Base-by-base conservation (phyloP, 208 protist genomes). In the Leishmania gerbilli region DNA sequence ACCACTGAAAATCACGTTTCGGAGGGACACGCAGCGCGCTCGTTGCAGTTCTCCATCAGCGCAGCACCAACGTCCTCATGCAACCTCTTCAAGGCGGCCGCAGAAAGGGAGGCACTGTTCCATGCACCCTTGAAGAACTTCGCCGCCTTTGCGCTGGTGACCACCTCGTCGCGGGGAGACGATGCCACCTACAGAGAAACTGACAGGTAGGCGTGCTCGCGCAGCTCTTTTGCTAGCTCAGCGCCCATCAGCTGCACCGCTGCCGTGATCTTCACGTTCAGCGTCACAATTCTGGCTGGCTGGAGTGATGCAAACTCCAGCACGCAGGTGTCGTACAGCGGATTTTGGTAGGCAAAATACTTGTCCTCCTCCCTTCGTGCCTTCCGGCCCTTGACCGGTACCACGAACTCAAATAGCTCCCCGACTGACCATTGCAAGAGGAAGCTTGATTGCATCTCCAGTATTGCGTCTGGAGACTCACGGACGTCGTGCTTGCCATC, bases 401-500 rank as follows among this genome's bases (percentile, higher is more conserved):
- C 91, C 1, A 83, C 85, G 74, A 95, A 93, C 79, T 92, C 89
- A 79, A 94, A 91, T 37, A 93, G 81, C 49, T 88, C 78, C 5
- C 89, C 88, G 21, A 95, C 55, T 11, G 90, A 82, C 92, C 92
- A 95, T 71, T 95, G 90, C 51, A 94, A 90, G 84, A 90, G 91
- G 82, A 89, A 85, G 65, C 79, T 85, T n/a, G 82, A 79, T 71
- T 87, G 76, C 85, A 92, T 64, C 55, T 88, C 85, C 42, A 74
- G 76, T 78, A 86, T 49, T 56, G 82, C 82, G 42, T 90, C 79
- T 11, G 84, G 81, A 19, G 79, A 85, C 55, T 69, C 72, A 34
- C 75, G 55, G 67, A 77, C 13, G 71, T 85, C 79, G 40, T 40
- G 53, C 68, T 37, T 58, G 40, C 27, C 62, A 77, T 78, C 72